phyloP scores from a whole-genome alignment of 345 rosid genomes.

The Mercurialis annua region DNA sequence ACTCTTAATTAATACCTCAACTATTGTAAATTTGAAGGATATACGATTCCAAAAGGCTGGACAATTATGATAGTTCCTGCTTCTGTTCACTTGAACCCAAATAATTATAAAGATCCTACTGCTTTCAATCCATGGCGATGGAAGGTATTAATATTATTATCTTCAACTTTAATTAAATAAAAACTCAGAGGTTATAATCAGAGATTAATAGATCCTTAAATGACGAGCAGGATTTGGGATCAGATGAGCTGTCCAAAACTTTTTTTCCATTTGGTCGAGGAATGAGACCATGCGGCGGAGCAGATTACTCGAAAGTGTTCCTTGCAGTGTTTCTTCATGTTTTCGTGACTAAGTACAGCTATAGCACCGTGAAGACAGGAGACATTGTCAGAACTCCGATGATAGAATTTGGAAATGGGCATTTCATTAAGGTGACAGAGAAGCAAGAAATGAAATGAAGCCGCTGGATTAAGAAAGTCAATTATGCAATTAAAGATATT shows the following conservation, averaged over 20 bases:
- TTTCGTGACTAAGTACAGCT: slow-evolving; percentile 16
- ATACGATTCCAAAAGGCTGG: slow-evolving; percentile 34
- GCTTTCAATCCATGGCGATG: slow-evolving; percentile 29
- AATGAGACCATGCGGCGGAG: slow-evolving; percentile 24
- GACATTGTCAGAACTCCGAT: too few relatives aligned
- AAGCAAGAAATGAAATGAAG: too few relatives aligned
- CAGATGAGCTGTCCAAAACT: slow-evolving; percentile 7
- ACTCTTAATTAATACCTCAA: neutral
- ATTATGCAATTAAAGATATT: too few relatives aligned
- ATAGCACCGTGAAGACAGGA: too few relatives aligned
- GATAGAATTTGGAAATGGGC: too few relatives aligned
- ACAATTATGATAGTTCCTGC: slow-evolving; percentile 19
- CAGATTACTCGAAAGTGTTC: slow-evolving; percentile 22
- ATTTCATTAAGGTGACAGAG: neutral
- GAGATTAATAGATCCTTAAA: too few relatives aligned
- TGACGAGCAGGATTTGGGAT: slow-evolving; percentile 14
- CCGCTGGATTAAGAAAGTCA: too few relatives aligned
- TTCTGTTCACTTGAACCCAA: slow-evolving; percentile 25
- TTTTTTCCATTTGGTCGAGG: slow-evolving; percentile 28
- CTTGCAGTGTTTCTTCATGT: slow-evolving; percentile 23
- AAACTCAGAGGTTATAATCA: too few relatives aligned
- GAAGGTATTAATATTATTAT: slow-evolving; percentile 16
- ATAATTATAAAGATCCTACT: slow-evolving; percentile 15
- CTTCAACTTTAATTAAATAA: too few relatives aligned
- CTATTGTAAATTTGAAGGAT: slow-evolving; percentile 12